These are phyloP conservation scores for Hansenula lynferdii DNA, from an alignment of 1,139 yeast species.

Conservation along the genomic window DNA sequence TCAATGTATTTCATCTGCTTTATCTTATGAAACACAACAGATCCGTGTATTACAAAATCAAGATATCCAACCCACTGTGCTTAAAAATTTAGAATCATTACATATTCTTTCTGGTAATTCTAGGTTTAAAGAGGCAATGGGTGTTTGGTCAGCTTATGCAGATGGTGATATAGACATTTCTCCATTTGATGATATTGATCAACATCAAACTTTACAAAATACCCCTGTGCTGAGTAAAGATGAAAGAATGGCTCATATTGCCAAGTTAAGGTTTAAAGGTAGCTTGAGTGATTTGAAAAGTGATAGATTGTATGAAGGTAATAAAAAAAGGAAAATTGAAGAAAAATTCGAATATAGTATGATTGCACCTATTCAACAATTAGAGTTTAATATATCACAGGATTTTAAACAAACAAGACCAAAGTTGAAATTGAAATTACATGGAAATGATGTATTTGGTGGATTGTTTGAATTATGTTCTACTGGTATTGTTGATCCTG, in stretches of 20 bases:
- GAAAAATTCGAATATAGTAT: conserved; percentile 37
- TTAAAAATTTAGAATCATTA: conserved; percentile 36
- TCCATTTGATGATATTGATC: conserved; percentile 42
- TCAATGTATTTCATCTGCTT: conserved; percentile 51
- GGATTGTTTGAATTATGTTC: conserved; percentile 75
- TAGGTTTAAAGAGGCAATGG: conserved; percentile 53
- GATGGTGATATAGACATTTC: conserved; percentile 56
- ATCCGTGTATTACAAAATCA: conserved; percentile 20
- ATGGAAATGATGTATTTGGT: conserved; percentile 76
- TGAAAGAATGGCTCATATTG: conserved; percentile 17
- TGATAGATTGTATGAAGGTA: conserved; percentile 34
- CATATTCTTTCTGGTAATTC: conserved; percentile 53
- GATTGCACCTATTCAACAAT: conserved; percentile 49
- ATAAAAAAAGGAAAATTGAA: conserved; percentile 19
- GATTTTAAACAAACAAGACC: conserved; percentile 21
- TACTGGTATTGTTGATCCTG: conserved; percentile 45
- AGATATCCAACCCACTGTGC: conserved; percentile 30
- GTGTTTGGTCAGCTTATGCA: conserved; percentile 70
- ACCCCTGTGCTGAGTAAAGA: conserved; percentile 11
- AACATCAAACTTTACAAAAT: conserved; percentile 21
- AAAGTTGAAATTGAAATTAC: conserved; percentile 42
- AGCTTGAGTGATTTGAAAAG: conserved; percentile 33
- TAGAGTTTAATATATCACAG: conserved; percentile 37
- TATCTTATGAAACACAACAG: conserved; percentile 33
- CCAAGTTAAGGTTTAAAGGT: conserved; percentile 55